These are phyloP conservation scores for Gymnopilus junonius DNA, from an alignment of 768 basidiomycete genomes.

Conservation along the genomic window DNA sequence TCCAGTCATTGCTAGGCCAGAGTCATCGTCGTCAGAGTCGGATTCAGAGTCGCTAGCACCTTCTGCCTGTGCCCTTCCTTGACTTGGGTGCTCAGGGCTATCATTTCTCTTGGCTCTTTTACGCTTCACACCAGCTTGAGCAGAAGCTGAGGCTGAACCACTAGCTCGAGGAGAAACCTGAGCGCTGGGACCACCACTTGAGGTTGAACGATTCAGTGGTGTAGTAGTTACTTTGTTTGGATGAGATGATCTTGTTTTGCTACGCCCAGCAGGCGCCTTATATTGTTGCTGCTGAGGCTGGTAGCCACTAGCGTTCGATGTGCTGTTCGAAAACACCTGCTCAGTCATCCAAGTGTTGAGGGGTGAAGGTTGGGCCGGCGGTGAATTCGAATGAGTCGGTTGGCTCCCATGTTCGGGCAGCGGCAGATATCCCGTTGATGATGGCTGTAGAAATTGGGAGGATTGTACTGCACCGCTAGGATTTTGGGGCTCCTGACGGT, in stretches of 20 bases:
- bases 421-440: constrained; percentile 8
- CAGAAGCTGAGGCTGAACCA: not conserved
- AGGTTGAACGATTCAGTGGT: constrained; percentile 4
- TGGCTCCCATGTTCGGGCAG: constrained; percentile 17
- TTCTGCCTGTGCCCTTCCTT: constrained; percentile 15
- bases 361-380: constrained; percentile 16
- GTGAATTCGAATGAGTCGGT: constrained; percentile 9
- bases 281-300: not conserved
- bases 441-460: constrained; percentile 16
- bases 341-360: constrained; percentile 18
- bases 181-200: not conserved
- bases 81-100: constrained; percentile 13
- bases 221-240: constrained; percentile 1
- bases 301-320: not conserved
- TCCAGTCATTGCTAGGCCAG: constrained; percentile 32
- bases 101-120: constrained; percentile 33
- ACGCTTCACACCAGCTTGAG: constrained; percentile 19
- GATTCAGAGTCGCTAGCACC: constrained; percentile 42
- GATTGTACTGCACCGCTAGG: constrained; percentile 14
- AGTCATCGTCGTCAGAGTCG: constrained; percentile 43
- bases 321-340: constrained; percentile 2
- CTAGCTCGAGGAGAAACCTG: constrained; percentile 2
- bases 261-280: not conserved
- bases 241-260: constrained; percentile 9
- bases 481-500: constrained; percentile 13